phyloP scores from a whole-genome alignment of 2,329 filamentous ascomycete genomes.

The Lachnellula suecica region DNA sequence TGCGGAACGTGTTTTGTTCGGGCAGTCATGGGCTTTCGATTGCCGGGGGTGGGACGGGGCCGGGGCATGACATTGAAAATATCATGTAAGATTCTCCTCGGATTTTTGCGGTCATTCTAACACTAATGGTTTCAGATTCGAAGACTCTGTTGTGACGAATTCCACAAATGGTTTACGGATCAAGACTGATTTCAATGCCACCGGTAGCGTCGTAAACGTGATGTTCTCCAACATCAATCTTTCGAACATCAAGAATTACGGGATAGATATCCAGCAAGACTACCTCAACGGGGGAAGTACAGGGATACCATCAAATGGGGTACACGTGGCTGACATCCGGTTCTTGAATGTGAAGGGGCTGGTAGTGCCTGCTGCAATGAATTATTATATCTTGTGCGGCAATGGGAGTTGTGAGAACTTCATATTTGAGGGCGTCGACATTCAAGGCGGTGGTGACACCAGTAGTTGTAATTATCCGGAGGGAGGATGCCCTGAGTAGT shows the following conservation, averaged over 20 bases:
- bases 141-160: slow-evolving; percentile 25
- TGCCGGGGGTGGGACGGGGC: slow-evolving; percentile 6
- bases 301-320: slow-evolving; percentile 42
- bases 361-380: slow-evolving; percentile 27
- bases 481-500: background rate
- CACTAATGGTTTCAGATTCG: slow-evolving; percentile 14
- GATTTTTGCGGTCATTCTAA: too few relatives aligned
- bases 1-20: slow-evolving; percentile 7
- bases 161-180: slow-evolving; percentile 35
- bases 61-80: slow-evolving; percentile 8
- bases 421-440: background rate
- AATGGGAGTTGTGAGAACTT: slow-evolving; percentile 1
- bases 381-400: slow-evolving; percentile 52
- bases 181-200: slow-evolving; percentile 36
- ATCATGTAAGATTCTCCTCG: slow-evolving; percentile 8
- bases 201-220: slow-evolving; percentile 37
- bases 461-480: background rate
- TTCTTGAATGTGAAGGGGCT: slow-evolving; percentile 35
- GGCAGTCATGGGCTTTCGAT: slow-evolving; percentile 13
- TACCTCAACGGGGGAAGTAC: slow-evolving; percentile 49
- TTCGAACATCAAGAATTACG: slow-evolving; percentile 43
- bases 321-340: slow-evolving; percentile 43
- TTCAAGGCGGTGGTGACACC: background rate
- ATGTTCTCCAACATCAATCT: slow-evolving; percentile 45
- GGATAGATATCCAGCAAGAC: slow-evolving; percentile 54